A percentile compares a stretch with the other conserved stretches of the same genome.
Evolutionary conservation across 371 early-diverging fungal species (phyloP).

Genomic region (Rhizopus sp.): DNA sequence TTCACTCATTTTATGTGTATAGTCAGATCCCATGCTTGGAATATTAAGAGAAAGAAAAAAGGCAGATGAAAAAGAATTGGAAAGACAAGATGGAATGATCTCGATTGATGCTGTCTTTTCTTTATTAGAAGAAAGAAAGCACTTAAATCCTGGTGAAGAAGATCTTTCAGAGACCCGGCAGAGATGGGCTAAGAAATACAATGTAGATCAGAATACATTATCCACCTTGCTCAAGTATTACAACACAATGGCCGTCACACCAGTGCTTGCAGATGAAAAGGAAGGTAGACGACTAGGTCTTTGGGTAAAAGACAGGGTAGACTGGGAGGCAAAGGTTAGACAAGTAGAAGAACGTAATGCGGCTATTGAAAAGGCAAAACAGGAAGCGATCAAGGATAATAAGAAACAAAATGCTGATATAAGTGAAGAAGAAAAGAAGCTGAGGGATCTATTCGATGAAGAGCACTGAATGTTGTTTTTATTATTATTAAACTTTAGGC

Average conservation of each 20-base stretch:
- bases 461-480: neutral
- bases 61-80: slow-evolving; percentile 24
- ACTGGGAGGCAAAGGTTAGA: slow-evolving; percentile 30
- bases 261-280: slow-evolving; percentile 33
- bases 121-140: slow-evolving; percentile 40
- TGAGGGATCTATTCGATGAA: slow-evolving; percentile 36
- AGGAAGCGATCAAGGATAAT: slow-evolving; percentile 29
- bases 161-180: slow-evolving; percentile 23
- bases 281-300: slow-evolving; percentile 35
- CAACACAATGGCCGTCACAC: slow-evolving; percentile 45
- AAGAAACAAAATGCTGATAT: slow-evolving; percentile 3
- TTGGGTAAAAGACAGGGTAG: slow-evolving; percentile 39
- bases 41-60: slow-evolving; percentile 40
- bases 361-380: slow-evolving; percentile 21
- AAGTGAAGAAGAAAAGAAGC: slow-evolving; percentile 20
- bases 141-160: slow-evolving; percentile 31
- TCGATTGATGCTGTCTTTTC: slow-evolving; percentile 39
- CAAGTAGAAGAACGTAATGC: slow-evolving; percentile 21
- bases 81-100: slow-evolving; percentile 14
- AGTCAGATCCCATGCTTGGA: slow-evolving; percentile 48
- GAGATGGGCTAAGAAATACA: slow-evolving; percentile 26
- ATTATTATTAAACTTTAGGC: neutral
- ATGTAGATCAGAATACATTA: slow-evolving; percentile 30
- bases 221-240: slow-evolving; percentile 34
- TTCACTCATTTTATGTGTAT: neutral